These are phyloP conservation scores for Paramecium bursaria DNA, from an alignment of 73 alveolate genomes.

Conservation along the genomic window DNA sequence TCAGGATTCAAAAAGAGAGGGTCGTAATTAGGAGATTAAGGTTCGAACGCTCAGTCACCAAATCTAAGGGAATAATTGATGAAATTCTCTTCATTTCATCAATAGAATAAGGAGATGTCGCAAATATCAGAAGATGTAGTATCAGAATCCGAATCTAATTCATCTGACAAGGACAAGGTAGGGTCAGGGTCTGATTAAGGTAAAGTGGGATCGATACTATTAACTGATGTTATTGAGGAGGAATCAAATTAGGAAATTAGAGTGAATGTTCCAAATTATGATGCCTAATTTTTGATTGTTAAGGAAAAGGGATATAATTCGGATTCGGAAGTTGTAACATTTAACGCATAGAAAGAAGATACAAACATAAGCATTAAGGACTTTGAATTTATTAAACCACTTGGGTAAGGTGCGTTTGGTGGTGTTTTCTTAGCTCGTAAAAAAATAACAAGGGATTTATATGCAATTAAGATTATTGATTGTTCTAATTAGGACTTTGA, in stretches of 20 bases:
- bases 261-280: not conserved
- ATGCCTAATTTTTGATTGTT: not conserved
- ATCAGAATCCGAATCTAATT: not conserved
- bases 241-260: not conserved
- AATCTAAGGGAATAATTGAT: too few species aligned
- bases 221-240: not conserved
- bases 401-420: conserved; percentile 94
- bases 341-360: conserved; percentile 41
- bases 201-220: not conserved
- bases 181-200: not conserved
- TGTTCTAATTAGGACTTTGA: conserved; percentile 61
- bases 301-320: conserved; percentile 6
- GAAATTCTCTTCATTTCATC: too few species aligned
- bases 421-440: conserved; percentile 84
- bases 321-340: conserved; percentile 2
- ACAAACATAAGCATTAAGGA: conserved; percentile 43
- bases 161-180: not conserved
- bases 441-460: conserved; percentile 74
- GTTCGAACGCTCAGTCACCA: too few species aligned
- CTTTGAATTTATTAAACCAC: conserved; percentile 77
- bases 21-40: too few species aligned
- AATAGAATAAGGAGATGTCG: too few species aligned
- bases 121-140: not conserved
- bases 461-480: conserved; percentile 84
- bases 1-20: too few species aligned